phyloP scores from a whole-genome alignment of 1,284 basidiomycete species.

The Boletus austroedulis region DNA sequence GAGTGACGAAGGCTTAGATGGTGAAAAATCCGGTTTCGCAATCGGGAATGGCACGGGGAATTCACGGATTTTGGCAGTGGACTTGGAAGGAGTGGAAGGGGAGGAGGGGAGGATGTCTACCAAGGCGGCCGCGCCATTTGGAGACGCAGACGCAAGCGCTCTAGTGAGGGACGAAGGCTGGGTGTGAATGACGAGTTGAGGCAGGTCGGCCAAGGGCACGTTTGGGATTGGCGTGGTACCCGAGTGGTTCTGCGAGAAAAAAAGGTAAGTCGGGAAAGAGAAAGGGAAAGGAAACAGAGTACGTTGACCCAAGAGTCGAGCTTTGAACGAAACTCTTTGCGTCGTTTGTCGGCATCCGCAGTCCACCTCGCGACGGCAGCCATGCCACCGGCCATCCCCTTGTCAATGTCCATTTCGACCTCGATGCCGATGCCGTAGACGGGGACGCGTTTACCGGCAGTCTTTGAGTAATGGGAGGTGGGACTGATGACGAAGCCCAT shows the following conservation, averaged over 20 bases:
- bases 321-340: constrained; percentile 55
- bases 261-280: constrained; percentile 10
- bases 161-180: constrained; percentile 68
- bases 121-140: constrained; percentile 49
- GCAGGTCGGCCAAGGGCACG: constrained; percentile 64
- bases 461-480: constrained; percentile 65
- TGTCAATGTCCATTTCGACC: constrained; percentile 79
- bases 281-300: constrained; percentile 12
- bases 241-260: constrained; percentile 48
- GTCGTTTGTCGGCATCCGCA: constrained; percentile 57
- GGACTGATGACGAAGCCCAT: constrained; percentile 74
- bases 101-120: constrained; percentile 47
- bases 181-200: constrained; percentile 46
- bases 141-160: constrained; percentile 66
- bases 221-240: constrained; percentile 46
- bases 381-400: constrained; percentile 74
- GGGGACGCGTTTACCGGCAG: constrained; percentile 62
- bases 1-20: constrained; percentile 44
- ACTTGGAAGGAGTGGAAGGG: constrained; percentile 43
- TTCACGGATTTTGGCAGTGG: constrained; percentile 28
- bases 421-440: constrained; percentile 82
- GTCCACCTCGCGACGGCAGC: constrained; percentile 84
- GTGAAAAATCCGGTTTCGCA: constrained; percentile 42
- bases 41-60: constrained; percentile 52
- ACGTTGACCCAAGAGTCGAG: constrained; percentile 65